A percentile compares a stretch with the other conserved stretches of the same genome.
Evolutionary conservation across 306 rosid species (phyloP).

Genomic region (Canavalia gladiata): DNA sequence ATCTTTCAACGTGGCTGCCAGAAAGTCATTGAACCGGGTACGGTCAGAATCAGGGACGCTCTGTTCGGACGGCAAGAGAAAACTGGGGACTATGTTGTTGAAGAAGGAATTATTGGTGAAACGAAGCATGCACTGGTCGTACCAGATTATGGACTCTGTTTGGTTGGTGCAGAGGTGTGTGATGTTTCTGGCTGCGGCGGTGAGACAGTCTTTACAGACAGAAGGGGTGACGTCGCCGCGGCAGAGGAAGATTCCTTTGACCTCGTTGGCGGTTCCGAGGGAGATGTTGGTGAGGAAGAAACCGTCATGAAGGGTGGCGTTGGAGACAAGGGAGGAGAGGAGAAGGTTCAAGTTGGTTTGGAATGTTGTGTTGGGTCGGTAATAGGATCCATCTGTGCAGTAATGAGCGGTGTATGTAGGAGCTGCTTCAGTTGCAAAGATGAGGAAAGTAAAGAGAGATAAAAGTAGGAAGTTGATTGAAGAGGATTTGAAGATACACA

Average conservation of each 20-base stretch:
- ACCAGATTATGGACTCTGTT: slow-evolving; percentile 63
- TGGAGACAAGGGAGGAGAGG: slow-evolving; percentile 59
- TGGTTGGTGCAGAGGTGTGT: slow-evolving; percentile 45
- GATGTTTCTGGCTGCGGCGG: slow-evolving; percentile 46
- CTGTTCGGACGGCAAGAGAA: fast-evolving
- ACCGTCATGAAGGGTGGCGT: slow-evolving; percentile 51
- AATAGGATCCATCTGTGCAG: slow-evolving; percentile 39
- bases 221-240: slow-evolving; percentile 57
- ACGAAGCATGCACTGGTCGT: slow-evolving; percentile 56
- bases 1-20: slow-evolving; percentile 31
- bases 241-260: slow-evolving; percentile 69
- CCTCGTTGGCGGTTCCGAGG: neutral
- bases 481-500: slow-evolving; percentile 32
- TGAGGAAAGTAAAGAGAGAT: neutral
- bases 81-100: slow-evolving; percentile 37
- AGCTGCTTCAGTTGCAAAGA: slow-evolving; percentile 29
- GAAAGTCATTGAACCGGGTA: slow-evolving; percentile 19
- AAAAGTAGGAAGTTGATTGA: slow-evolving; percentile 11
- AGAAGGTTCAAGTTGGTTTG: slow-evolving; percentile 52
- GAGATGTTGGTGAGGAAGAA: slow-evolving; percentile 49
- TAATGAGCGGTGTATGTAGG: neutral
- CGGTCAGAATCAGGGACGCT: slow-evolving; percentile 19
- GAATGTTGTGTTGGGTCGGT: slow-evolving; percentile 55
- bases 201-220: slow-evolving; percentile 56
- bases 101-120: slow-evolving; percentile 51